These are phyloP conservation scores for Melocanna baccifera DNA, from an alignment of 176 grass and related monocot species.

Conservation along the genomic window DNA sequence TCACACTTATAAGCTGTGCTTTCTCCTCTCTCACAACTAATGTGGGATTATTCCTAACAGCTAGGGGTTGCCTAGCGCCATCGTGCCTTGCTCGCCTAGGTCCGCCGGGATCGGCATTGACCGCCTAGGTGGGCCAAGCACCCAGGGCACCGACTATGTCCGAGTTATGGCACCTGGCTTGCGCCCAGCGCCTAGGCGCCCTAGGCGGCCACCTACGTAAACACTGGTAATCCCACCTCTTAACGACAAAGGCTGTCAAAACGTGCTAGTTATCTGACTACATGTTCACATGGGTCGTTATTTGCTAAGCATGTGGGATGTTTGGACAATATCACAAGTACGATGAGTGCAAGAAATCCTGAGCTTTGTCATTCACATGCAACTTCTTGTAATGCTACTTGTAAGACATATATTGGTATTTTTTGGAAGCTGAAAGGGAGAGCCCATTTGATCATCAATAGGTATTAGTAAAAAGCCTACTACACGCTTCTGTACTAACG, in stretches of 20 bases:
- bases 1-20: too few species aligned
- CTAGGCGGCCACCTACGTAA: too few species aligned
- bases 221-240: background rate
- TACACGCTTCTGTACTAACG: background rate
- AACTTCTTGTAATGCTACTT: background rate
- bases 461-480: background rate
- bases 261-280: background rate
- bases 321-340: background rate
- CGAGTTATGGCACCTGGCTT: too few species aligned
- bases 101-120: too few species aligned
- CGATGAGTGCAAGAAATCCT: background rate
- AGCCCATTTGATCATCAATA: background rate
- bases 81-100: too few species aligned
- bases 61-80: too few species aligned
- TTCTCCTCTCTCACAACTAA: too few species aligned
- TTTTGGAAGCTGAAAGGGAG: background rate
- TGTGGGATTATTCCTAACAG: too few species aligned
- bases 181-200: too few species aligned
- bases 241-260: background rate
- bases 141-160: too few species aligned
- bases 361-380: background rate
- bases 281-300: background rate
- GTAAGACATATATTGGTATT: background rate
- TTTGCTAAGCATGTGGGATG: background rate
- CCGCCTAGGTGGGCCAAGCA: too few species aligned